Evolutionary conservation across 306 rosid genomes (phyloP), one percentile per base, ranked within the genome.

Genomic region (Lathyrus sativus): DNA sequence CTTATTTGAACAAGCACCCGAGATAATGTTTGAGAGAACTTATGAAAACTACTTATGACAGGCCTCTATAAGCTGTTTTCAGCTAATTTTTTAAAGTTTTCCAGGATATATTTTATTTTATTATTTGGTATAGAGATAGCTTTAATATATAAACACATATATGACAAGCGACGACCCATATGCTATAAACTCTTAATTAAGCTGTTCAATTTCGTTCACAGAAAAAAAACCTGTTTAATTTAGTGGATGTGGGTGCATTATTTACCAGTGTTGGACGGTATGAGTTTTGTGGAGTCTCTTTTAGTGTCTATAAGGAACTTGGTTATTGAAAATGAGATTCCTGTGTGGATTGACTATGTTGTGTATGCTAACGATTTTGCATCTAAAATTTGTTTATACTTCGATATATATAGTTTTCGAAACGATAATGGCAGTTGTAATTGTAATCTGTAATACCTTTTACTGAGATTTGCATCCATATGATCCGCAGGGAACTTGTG

Each of bases 401-500:
- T 26, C 0, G 2, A 26, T 26, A 26, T 26, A 1, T 17, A 41
- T 39, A 11, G 31, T 17, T 13, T 4, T 62, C 9, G 15, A 22
- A 62, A 15, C 49, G 11, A 18, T 58, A n/a, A 6, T 31, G 43
- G 64, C 7, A 33, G 43, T 41, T 11, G 7, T 0, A 18, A 13
- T 62, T 11, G 7, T 0, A 18, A 13, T 7, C 41, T 11, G 7
- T 0, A 18, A 13, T 7, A 14, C 42, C 9, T 42, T 50, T 51
- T 44, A 28, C 81, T 82, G 41, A 85, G 72, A 53, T 73, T 67
- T 55, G 68, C 76, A 37, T 77, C 67, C 33, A 37, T 71, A 53
- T 59, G 29, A 65, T 72, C 72, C 74, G 71, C 89, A 95, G 97
- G 88, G 79, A 56, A 87, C 85, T 14, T 95, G 99, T 56, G 95